Evolutionary conservation across 495 filamentous ascomycete species (phyloP).

Genomic region (Oidiodendron maius): DNA sequence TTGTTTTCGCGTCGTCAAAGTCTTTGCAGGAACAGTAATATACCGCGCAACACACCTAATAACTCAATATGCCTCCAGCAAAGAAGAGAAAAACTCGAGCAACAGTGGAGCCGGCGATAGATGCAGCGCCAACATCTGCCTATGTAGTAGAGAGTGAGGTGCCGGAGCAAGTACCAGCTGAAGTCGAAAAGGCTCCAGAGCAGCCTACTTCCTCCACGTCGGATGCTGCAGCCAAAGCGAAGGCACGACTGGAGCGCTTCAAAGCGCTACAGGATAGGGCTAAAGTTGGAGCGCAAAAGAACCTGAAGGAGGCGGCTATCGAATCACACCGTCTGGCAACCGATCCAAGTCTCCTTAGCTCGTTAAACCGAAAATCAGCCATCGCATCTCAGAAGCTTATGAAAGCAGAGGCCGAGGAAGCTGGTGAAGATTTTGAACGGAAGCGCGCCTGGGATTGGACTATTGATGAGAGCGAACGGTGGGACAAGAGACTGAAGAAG

Average conservation of each 20-base stretch:
- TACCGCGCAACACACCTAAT: constrained; percentile 1
- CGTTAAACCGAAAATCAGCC: constrained; percentile 72
- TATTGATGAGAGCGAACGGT: constrained; percentile 83
- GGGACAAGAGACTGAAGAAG: constrained; percentile 86
- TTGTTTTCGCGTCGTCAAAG: neutral
- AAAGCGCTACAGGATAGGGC: constrained; percentile 80
- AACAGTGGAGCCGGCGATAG: constrained; percentile 19
- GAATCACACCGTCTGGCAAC: constrained; percentile 75
- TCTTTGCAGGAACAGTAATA: neutral
- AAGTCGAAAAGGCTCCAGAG: neutral
- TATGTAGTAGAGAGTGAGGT: neutral
- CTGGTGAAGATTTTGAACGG: constrained; percentile 89
- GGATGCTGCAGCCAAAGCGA: constrained; percentile 39
- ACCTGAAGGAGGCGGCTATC: constrained; percentile 75
- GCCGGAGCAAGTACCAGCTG: constrained; percentile 4
- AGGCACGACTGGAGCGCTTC: constrained; percentile 64
- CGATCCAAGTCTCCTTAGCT: constrained; percentile 65
- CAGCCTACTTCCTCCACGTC: constrained; percentile 11
- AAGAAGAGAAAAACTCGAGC: constrained; percentile 42
- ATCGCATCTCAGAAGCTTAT: constrained; percentile 88
- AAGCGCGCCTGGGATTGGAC: constrained; percentile 99
- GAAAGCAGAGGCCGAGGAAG: constrained; percentile 80
- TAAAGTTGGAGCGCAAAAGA: constrained; percentile 70
- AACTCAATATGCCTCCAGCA: constrained; percentile 32
- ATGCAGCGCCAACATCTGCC: constrained; percentile 8